Base-by-base conservation (phyloP, 1,284 basidiomycete species). In the Boletus holoroseus region DNA sequence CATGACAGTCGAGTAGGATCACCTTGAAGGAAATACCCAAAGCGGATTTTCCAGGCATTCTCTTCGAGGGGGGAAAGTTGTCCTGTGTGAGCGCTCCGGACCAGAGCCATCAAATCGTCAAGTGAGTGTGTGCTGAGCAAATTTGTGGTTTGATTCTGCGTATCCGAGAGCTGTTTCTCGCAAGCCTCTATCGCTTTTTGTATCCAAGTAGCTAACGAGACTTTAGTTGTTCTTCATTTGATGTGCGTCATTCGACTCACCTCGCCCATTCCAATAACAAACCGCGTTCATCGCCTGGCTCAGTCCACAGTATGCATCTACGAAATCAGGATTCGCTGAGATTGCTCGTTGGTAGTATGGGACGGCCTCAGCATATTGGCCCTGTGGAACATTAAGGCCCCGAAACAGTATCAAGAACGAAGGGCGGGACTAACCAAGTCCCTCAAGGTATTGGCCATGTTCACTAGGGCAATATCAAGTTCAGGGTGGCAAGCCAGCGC, bases 381-480 rank as follows among this genome's bases (percentile, higher is more conserved):
- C 76, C 73, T 79, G 58, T 37, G 32, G 28, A 58, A 37, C 0
- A 27, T 53, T 26, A 37, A 8, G 26, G 5, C 11, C n/a, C 15
- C 27, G 28, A 15, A 37, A 41, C 1, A 7, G 30, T 22, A 20
- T 16, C 13, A 3, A 40, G 18, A 37, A 36, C 24, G 16, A 44
- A 42, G 3, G 5, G 22, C 11, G 16, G 22, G 30, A 52, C 71
- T 47, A 36, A 77, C 78, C 53, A 65, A 64, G 52, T 79, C 77
- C 57, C 77, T 77, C 59, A 83, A 66, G 0, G 78, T 77, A 60
- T 81, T 83, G n/a, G 75, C 81, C 55, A 82, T 69, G 54, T 83
- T 82, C 16, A 80, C 79, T 9, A 83, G 68, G 0, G 81, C 81
- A 44, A 83, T 76, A 47, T 81, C 81, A 50, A 78, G 78, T 56